Conservation (phyloP, 1,284 basidiomycete species). For the Calocybe gambosa region DNA sequence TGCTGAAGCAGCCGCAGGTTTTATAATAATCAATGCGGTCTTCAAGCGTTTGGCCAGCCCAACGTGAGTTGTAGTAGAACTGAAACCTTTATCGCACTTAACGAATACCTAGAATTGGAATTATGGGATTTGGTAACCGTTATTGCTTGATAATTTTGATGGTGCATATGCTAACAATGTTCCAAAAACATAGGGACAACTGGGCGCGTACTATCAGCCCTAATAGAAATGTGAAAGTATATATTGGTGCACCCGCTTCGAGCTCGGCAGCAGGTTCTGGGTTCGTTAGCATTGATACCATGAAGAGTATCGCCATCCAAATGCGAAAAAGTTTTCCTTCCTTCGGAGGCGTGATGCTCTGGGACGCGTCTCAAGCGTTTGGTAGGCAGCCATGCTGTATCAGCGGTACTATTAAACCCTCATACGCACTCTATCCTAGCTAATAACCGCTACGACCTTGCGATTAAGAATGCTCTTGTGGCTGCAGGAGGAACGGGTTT, state of each 20-base stretch:
- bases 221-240: slow-evolving; percentile 56
- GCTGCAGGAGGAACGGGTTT: slow-evolving; percentile 63
- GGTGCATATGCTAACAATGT: not conserved
- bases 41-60: slow-evolving; percentile 35
- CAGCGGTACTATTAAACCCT: not conserved
- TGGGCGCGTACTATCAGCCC: slow-evolving; percentile 52
- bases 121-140: slow-evolving; percentile 19
- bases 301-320: slow-evolving; percentile 43
- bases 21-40: slow-evolving; percentile 48
- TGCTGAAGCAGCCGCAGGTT: slow-evolving; percentile 13
- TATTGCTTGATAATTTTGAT: slow-evolving; percentile 3
- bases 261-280: slow-evolving; percentile 52
- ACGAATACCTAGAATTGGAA: slow-evolving; percentile 18
- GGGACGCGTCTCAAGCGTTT: slow-evolving; percentile 67
- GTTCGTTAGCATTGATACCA: slow-evolving; percentile 40
- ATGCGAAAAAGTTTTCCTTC: slow-evolving; percentile 63
- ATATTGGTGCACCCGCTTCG: slow-evolving; percentile 56
- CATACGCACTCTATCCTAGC: slow-evolving; percentile 25
- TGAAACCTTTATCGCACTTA: not conserved
- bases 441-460: slow-evolving; percentile 55
- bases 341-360: slow-evolving; percentile 69
- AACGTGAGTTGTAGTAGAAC: slow-evolving; percentile 26
- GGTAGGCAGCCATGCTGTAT: slow-evolving; percentile 28
- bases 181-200: slow-evolving; percentile 38
- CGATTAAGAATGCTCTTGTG: slow-evolving; percentile 54